Evolutionary conservation across 352 stramenopile species (phyloP).

Genomic region (Aphanomyces stellatus): DNA sequence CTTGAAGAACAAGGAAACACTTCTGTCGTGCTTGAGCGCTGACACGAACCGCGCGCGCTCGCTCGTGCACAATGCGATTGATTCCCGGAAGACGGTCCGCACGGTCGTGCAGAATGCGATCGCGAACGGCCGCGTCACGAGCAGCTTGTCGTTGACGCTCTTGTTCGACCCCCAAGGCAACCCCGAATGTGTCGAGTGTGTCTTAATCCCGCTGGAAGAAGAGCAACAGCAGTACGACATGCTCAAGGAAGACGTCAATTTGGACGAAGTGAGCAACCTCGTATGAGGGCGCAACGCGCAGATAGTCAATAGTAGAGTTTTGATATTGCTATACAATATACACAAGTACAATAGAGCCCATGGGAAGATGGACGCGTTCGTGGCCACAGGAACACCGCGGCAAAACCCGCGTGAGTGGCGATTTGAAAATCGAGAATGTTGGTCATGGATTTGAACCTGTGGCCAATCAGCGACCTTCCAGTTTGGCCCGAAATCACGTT

Average conservation of each 20-base stretch:
- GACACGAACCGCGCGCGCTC: slow-evolving; percentile 23
- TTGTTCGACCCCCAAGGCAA: slow-evolving; percentile 20
- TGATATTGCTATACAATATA: slow-evolving; percentile 17
- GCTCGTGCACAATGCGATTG: slow-evolving; percentile 17
- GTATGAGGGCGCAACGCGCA: slow-evolving; percentile 2
- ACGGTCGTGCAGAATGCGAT: slow-evolving; percentile 20
- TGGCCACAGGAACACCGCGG: not conserved
- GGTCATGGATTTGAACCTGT: too few species aligned
- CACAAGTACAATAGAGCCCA: slow-evolving; percentile 1
- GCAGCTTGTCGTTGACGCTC: slow-evolving; percentile 18
- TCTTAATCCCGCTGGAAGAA: slow-evolving; percentile 17
- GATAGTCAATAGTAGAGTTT: slow-evolving; percentile 1
- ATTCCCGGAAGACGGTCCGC: slow-evolving; percentile 18
- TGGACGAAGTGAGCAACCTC: slow-evolving; percentile 21
- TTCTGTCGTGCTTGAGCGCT: slow-evolving; percentile 40
- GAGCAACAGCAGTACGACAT: slow-evolving; percentile 20
- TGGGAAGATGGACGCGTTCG: not conserved
- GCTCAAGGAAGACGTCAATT: slow-evolving; percentile 19
- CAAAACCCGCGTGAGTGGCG: not conserved
- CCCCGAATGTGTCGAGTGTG: slow-evolving; percentile 16
- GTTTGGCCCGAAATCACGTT: too few species aligned
- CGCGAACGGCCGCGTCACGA: slow-evolving; percentile 16
- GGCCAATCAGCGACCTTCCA: too few species aligned
- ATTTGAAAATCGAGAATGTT: too few species aligned
- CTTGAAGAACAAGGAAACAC: slow-evolving; percentile 49